Conservation (phyloP, 345 rosid genomes). For the Dipteronia dyeriana region DNA sequence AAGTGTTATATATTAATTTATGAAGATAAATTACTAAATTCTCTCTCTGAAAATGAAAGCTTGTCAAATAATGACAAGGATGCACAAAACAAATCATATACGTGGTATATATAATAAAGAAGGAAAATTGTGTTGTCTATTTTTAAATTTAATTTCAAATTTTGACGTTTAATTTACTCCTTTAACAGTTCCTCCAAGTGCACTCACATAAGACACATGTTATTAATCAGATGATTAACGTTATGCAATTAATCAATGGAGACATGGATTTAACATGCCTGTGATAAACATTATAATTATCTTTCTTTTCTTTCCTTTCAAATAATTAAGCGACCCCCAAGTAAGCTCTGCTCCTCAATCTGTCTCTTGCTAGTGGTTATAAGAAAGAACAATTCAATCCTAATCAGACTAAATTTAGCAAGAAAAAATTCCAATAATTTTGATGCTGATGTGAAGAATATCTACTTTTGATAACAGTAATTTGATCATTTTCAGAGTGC, state of each 20-base stretch:
- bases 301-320: background rate
- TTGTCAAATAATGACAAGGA: background rate
- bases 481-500: background rate
- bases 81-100: background rate
- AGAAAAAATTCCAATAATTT: background rate
- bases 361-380: background rate
- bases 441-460: background rate
- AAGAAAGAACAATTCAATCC: background rate
- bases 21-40: background rate
- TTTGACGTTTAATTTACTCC: background rate
- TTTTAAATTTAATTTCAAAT: slow-evolving; percentile 2
- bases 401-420: background rate
- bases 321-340: no score
- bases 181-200: background rate
- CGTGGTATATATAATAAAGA: background rate
- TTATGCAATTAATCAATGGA: no score
- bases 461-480: background rate
- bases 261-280: no score
- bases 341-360: background rate
- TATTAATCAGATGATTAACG: no score
- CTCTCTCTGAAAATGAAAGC: background rate
- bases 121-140: background rate
- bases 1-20: background rate
- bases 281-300: background rate
- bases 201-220: background rate